Percentiles rank a stretch among this genome's conserved stretches.
Evolutionary conservation across 2,329 filamentous ascomycete species (phyloP).

Genomic region (Aspergillus vadensis): DNA sequence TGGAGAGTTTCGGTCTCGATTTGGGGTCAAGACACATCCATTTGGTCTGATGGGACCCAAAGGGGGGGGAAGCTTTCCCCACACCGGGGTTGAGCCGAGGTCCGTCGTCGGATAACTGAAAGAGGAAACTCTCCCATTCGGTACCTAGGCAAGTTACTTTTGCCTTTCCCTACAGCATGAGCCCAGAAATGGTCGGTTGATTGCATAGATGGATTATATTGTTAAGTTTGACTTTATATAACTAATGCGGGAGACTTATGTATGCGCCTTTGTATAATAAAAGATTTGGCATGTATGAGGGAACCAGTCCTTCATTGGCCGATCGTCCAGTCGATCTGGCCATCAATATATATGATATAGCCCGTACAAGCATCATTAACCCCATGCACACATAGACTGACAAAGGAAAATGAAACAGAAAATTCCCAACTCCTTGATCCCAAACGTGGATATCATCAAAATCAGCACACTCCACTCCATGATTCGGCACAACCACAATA

Average conservation of each 20-base stretch:
- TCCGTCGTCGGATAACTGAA: slow-evolving; percentile 18
- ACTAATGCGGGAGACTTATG: neutral
- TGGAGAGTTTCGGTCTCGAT: too few species aligned
- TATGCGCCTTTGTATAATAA: neutral
- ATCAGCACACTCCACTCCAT: neutral
- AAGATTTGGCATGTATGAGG: neutral
- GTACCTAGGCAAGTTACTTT: neutral
- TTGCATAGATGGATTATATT: neutral
- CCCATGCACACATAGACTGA: slow-evolving; percentile 1
- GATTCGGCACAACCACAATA: slow-evolving; percentile 8
- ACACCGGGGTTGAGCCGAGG: slow-evolving; percentile 18
- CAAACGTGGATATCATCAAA: slow-evolving; percentile 8
- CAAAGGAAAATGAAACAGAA: neutral
- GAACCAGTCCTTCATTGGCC: neutral
- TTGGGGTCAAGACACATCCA: too few species aligned
- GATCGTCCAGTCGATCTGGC: neutral
- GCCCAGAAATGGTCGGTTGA: neutral
- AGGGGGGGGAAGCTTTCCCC: slow-evolving; percentile 7
- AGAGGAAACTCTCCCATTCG: neutral
- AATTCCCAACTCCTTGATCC: slow-evolving; percentile 5
- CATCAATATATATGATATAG: neutral
- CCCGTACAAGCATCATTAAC: neutral
- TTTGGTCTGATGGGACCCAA: neutral
- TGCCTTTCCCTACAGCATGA: neutral
- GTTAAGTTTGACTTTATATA: neutral